phyloP scores from a whole-genome alignment of 805 yeast genomes.

The Torulaspora quercuum region DNA sequence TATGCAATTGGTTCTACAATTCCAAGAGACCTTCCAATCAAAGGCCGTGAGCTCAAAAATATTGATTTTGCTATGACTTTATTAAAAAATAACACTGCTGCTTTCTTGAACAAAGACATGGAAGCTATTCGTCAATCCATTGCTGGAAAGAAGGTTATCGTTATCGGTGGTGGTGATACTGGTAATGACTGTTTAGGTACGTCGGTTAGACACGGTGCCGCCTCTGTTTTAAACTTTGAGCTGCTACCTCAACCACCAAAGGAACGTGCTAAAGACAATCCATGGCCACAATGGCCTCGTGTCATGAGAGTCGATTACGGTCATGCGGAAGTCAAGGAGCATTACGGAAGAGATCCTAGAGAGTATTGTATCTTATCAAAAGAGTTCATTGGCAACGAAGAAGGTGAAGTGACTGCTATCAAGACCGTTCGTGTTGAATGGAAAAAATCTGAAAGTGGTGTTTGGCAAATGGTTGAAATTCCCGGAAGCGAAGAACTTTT shows the following conservation, averaged over 20 bases:
- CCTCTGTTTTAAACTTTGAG: slow-evolving; percentile 90
- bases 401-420: slow-evolving; percentile 92
- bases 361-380: slow-evolving; percentile 93
- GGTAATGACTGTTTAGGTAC: slow-evolving; percentile 99
- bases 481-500: slow-evolving; percentile 92
- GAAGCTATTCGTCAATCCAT: slow-evolving; percentile 68
- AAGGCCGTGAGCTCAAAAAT: slow-evolving; percentile 87
- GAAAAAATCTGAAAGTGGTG: slow-evolving; percentile 92
- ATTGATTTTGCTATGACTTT: slow-evolving; percentile 94
- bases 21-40: slow-evolving; percentile 91
- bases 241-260: slow-evolving; percentile 88
- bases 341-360: slow-evolving; percentile 96
- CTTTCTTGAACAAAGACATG: slow-evolving; percentile 75
- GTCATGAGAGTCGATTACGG: slow-evolving; percentile 97
- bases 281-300: slow-evolving; percentile 99
- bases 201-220: slow-evolving; percentile 94
- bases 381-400: slow-evolving; percentile 92
- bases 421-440: slow-evolving; percentile 97
- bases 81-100: slow-evolving; percentile 83
- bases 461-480: slow-evolving; percentile 98
- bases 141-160: slow-evolving; percentile 86
- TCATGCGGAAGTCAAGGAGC: slow-evolving; percentile 89
- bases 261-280: slow-evolving; percentile 86
- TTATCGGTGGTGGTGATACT: slow-evolving; percentile 99
- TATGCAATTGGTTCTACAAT: slow-evolving; percentile 94